Percentiles rank a stretch among this genome's conserved stretches.
Evolutionary conservation across 2,329 filamentous ascomycete species (phyloP).

Genomic region (Fusarium papillatum): DNA sequence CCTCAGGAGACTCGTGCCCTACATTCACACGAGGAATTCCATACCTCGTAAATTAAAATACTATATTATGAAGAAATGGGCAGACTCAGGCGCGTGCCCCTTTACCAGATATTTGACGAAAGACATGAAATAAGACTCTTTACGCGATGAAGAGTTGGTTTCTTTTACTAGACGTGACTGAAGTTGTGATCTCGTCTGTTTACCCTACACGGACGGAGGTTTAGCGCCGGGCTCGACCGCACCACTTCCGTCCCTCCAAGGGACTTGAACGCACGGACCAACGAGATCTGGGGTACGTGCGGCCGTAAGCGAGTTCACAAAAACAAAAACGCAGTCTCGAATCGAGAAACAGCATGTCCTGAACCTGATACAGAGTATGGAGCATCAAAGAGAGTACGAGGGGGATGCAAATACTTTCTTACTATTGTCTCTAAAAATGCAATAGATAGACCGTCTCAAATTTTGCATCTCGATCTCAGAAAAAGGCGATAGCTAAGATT

Average conservation of each 20-base stretch:
- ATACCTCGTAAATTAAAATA: not conserved
- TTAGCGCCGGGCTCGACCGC: conserved; percentile 2
- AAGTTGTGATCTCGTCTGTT: not conserved
- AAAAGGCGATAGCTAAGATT: not conserved
- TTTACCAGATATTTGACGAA: not conserved
- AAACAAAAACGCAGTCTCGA: conserved; percentile 18
- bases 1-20: conserved; percentile 27
- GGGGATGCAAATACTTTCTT: not conserved
- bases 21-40: conserved; percentile 5
- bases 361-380: not conserved
- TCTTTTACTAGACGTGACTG: not conserved
- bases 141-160: not conserved
- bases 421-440: not conserved
- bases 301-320: conserved; percentile 40
- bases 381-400: not conserved
- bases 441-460: not conserved
- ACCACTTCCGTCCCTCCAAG: not conserved
- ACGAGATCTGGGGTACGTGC: conserved; percentile 25
- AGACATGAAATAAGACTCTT: not conserved
- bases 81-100: not conserved
- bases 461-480: not conserved
- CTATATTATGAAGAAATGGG: not conserved
- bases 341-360: not conserved
- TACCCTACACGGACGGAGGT: not conserved
- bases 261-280: conserved; percentile 34